Evolutionary conservation across 495 filamentous ascomycete genomes (phyloP).

Genomic region (Podospora pseudoanserina): DNA sequence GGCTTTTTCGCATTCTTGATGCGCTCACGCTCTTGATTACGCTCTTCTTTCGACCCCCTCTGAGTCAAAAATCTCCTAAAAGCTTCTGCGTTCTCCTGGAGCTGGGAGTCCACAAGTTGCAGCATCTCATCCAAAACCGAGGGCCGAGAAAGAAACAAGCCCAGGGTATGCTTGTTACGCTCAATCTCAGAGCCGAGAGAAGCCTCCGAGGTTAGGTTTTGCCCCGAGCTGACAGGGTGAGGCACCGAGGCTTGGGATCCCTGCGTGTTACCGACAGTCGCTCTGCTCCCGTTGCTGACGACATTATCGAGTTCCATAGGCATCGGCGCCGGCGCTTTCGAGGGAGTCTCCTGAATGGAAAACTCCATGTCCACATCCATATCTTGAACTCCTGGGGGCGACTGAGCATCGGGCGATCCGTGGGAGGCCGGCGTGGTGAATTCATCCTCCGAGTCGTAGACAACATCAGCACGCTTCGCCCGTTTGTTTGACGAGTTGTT

Average conservation of each 20-base stretch:
- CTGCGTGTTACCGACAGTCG: background rate
- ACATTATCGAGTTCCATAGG: background rate
- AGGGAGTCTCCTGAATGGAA: background rate
- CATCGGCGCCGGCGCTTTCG: background rate
- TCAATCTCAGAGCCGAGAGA: slow-evolving; percentile 21
- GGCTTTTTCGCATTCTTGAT: slow-evolving; percentile 36
- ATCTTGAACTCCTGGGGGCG: background rate
- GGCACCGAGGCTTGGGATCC: background rate
- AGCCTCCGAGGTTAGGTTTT: slow-evolving; percentile 16
- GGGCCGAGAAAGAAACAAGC: slow-evolving; percentile 30
- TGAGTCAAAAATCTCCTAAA: slow-evolving; percentile 34
- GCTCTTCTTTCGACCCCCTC: slow-evolving; percentile 30
- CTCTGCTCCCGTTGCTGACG: background rate
- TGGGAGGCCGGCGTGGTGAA: background rate
- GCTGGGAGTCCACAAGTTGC: slow-evolving; percentile 23
- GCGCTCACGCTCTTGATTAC: slow-evolving; percentile 33
- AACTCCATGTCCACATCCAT: background rate
- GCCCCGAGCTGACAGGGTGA: background rate
- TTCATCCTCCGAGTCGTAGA: slow-evolving; percentile 42
- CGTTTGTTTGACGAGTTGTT: slow-evolving; percentile 16
- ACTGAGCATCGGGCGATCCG: background rate
- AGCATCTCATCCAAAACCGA: slow-evolving; percentile 33
- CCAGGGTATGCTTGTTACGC: slow-evolving; percentile 30
- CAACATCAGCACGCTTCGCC: slow-evolving; percentile 25
- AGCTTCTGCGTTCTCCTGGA: slow-evolving; percentile 34